These are phyloP conservation scores for Botryobasidium botryosum DNA, from an alignment of 768 basidiomycete genomes.

Conservation along the genomic window DNA sequence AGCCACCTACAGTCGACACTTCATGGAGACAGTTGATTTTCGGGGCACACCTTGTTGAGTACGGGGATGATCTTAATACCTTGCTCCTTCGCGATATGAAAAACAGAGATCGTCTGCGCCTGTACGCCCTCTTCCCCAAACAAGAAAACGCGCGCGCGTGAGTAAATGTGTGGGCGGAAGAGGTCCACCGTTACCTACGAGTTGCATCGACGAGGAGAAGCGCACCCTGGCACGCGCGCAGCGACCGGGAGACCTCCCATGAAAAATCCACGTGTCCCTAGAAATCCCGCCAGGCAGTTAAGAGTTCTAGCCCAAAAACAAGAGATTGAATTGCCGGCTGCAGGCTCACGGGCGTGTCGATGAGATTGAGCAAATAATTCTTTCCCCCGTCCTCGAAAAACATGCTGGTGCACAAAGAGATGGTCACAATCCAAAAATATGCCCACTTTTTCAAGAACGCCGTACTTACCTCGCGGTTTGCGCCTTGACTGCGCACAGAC, in stretches of 20 bases:
- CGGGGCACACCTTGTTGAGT: constrained; percentile 58
- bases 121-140: constrained; percentile 57
- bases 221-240: constrained; percentile 90
- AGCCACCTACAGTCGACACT: constrained; percentile 5
- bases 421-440: background rate
- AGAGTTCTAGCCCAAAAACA: too few relatives aligned
- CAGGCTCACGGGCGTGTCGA: constrained; percentile 73
- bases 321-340: background rate
- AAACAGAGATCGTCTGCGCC: constrained; percentile 92
- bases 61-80: constrained; percentile 77
- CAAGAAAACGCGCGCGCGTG: background rate
- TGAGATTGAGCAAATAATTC: constrained; percentile 71
- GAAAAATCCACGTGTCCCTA: constrained; percentile 91
- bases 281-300: background rate
- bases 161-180: background rate
- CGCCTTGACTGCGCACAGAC: constrained; percentile 60
- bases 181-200: constrained; percentile 21
- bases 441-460: too few relatives aligned
- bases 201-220: constrained; percentile 79
- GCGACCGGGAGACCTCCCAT: constrained; percentile 86
- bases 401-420: constrained; percentile 38
- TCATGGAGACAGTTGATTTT: too few relatives aligned
- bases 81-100: constrained; percentile 69
- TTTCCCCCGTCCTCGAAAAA: constrained; percentile 39
- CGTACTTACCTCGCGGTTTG: constrained; percentile 76